Evolutionary conservation across 192 early-diverging fungal genomes (phyloP), one percentile per base, ranked within the genome.

Genomic region (Coemansia sp.): DNA sequence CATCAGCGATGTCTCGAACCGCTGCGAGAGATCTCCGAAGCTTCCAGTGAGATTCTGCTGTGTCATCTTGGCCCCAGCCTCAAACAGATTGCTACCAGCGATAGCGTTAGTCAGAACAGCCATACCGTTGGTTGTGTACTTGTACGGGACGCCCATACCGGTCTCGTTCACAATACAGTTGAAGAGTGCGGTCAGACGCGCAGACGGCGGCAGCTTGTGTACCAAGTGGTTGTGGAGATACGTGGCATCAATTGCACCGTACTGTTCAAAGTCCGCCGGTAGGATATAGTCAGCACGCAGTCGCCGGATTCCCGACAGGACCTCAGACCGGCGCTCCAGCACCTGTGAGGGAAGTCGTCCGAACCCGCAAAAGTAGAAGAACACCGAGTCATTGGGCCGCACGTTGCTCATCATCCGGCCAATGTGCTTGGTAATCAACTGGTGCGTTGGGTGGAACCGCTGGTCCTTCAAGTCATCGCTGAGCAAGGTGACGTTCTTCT

Each of bases 301-400:
- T 64, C 24, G 78, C 68, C 69, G 85, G 81, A 81, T 88, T 61
- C 44, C 81, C 70, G 49, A 20, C 44, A 82, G 40, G 13, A 64
- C 73, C 68, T 83, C 70, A 35, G 64, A 50, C 59, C 53, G 69
- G 3, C 55, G 61, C 2, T 75, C 73, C 11, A 44, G 52, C 2
- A 75, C 58, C 61, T 81, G 78, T 24, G 62, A 18, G 16, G 78
- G 72, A 35, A 82, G 83, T 12, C 84, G 78, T 32, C 92, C 87
- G 64, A 91, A 91, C 34, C 94, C 94, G 59, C 85, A 90, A 69
- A 82, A 94, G 74, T 92, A 89, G 73, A 94, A 88, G 67, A 91
- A 89, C 62, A 94, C 79, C 8, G 88, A 87, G 69, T 93, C 91
- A 58, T 88, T 88, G 47, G 92, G 85, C 32, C 78, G 73, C 35